These are phyloP conservation scores for Phyllosticta citrichinensis DNA, from an alignment of 2,329 filamentous ascomycete species.

Conservation along the genomic window DNA sequence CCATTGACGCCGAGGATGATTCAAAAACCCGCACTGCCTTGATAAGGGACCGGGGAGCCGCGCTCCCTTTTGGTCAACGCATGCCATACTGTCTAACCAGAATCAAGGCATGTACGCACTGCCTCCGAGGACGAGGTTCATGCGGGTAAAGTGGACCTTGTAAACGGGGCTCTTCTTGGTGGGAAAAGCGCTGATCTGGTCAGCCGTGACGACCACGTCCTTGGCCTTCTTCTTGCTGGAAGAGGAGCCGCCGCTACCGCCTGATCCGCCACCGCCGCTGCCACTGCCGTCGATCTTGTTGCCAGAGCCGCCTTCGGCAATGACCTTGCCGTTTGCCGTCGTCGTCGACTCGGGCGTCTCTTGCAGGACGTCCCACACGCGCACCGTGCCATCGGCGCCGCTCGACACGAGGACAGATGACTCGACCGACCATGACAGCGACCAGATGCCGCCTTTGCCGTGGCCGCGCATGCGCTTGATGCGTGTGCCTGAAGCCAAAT, in stretches of 20 bases:
- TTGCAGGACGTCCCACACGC: constrained; percentile 82
- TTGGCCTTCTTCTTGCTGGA: constrained; percentile 60
- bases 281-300: constrained; percentile 36
- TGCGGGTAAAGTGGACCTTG: constrained; percentile 85
- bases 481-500: constrained; percentile 72
- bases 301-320: constrained; percentile 39
- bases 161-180: constrained; percentile 95
- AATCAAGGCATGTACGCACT: constrained; percentile 52
- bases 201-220: constrained; percentile 79
- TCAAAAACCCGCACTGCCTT: too few relatives aligned
- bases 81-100: background rate
- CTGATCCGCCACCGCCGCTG: constrained; percentile 21
- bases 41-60: too few relatives aligned
- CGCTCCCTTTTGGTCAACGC: too few relatives aligned
- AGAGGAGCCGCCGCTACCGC: constrained; percentile 12
- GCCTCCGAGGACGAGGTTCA: constrained; percentile 86
- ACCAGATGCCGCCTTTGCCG: constrained; percentile 87
- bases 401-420: constrained; percentile 83
- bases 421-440: constrained; percentile 85
- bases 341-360: constrained; percentile 46
- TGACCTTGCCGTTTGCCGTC: constrained; percentile 45
- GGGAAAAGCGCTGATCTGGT: constrained; percentile 89
- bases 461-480: constrained; percentile 93
- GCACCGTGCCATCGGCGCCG: constrained; percentile 83
- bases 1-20: background rate